Evolutionary conservation across 2,329 filamentous ascomycete species (phyloP).

Genomic region (Ophiostoma piceae): DNA sequence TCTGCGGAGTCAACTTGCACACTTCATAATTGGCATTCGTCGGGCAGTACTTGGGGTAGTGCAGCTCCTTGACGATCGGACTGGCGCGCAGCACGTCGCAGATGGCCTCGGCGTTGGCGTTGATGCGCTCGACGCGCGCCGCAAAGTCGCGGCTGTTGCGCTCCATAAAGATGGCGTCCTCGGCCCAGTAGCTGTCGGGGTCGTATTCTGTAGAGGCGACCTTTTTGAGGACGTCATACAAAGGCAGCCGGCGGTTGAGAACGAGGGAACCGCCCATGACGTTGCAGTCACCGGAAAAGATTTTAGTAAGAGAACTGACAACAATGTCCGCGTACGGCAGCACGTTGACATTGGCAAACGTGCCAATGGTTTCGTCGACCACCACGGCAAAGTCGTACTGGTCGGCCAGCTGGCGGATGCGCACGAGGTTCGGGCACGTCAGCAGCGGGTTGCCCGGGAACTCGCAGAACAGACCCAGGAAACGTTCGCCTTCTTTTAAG

Average conservation of each 20-base stretch:
- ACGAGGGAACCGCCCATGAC: conserved; percentile 86
- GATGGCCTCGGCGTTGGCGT: conserved; percentile 77
- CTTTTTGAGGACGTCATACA: conserved; percentile 62
- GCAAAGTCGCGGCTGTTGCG: conserved; percentile 92
- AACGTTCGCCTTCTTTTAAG: conserved; percentile 66
- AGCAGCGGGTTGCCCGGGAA: conserved; percentile 91
- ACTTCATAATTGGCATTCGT: conserved; percentile 63
- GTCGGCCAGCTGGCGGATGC: conserved; percentile 76
- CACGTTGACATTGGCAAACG: conserved; percentile 92
- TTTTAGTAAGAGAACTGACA: conserved; percentile 91
- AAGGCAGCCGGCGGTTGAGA: conserved; percentile 49
- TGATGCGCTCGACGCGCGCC: conserved; percentile 75
- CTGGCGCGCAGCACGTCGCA: conserved; percentile 62
- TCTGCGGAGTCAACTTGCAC: conserved; percentile 59
- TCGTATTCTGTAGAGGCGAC: conserved; percentile 58
- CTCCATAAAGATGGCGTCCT: conserved; percentile 92
- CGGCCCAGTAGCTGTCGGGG: conserved; percentile 88
- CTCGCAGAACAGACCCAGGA: conserved; percentile 83
- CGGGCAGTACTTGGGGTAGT: conserved; percentile 77
- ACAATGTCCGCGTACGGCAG: conserved; percentile 85
- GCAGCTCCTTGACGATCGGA: conserved; percentile 65
- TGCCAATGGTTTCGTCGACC: conserved; percentile 93
- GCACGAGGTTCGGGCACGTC: conserved; percentile 72
- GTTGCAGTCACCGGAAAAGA: conserved; percentile 96
- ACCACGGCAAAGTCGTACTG: conserved; percentile 84